Base-by-base conservation (phyloP, 345 rosid species). In the Limnanthes douglasii region DNA sequence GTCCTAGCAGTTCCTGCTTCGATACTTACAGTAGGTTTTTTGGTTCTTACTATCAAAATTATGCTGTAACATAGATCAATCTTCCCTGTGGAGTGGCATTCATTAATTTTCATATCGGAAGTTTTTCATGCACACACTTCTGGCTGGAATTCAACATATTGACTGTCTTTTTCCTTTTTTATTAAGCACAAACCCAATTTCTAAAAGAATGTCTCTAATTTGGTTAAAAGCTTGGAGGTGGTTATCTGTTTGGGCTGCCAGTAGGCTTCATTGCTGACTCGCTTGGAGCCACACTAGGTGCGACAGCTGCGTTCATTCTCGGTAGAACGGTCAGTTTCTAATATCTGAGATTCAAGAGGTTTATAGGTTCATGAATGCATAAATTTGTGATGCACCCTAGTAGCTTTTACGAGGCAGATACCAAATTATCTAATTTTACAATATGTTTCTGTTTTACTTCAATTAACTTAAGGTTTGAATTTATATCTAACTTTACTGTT, bases 221-320 rank as follows among this genome's bases (percentile, higher is more conserved):
- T 49, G 30, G 37, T 21, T 14, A 48, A 39, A 75, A 90, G 98
- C 94, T 92, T 51, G 99, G 99, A 22, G 99, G 99, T 35, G 99
- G 99, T 41, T 92, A 92, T 62, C 93, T 92, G 51, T 92, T 81
- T 58, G 99, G 99, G 27, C 57, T 85, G 48, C 93, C 88, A n/a
- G 62, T 92, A 50, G 99, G 99, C 22, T 85, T 92, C 61, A 45
- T 92, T 55, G 93, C 99, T 29, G 96, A 92, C 61, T 92, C 99
- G 22, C 46, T 85, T 45, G 99, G 99, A 57, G 94, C 96, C 33
- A 73, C 93, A 16, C 18, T 81, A 45, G 99, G 99, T 47, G 93
- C 99, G 4, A 81, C 82, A 34, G 93, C 96, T 41, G 99, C 99
- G 43, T 92, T 92, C 53, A 62, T 92, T 34, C 83, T 92, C 11